Evolutionary conservation across 306 rosid species (phyloP).

Genomic region (Biancaea sappan): DNA sequence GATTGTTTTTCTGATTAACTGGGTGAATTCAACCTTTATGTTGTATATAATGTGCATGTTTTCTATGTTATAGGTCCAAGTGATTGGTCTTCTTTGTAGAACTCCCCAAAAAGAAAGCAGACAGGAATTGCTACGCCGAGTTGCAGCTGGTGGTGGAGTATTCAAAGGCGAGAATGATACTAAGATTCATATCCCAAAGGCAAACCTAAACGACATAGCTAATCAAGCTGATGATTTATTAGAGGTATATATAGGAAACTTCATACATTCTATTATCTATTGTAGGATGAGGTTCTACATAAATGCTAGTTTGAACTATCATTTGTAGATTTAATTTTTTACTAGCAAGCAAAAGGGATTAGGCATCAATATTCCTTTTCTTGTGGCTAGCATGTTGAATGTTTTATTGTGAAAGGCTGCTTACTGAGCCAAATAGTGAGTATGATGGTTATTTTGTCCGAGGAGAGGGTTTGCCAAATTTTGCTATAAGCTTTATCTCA

Average conservation of each 20-base stretch:
- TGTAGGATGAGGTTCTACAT: too few species aligned
- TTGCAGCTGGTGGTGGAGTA: constrained; percentile 89
- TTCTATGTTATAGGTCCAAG: constrained; percentile 70
- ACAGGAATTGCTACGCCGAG: constrained; percentile 84
- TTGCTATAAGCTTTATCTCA: neutral
- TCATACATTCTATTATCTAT: constrained; percentile 20
- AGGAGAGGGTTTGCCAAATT: too few species aligned
- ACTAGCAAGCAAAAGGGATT: neutral
- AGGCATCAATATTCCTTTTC: neutral
- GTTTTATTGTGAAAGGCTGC: neutral
- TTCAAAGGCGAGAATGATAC: constrained; percentile 67
- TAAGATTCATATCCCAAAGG: constrained; percentile 80
- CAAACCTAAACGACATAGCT: constrained; percentile 90
- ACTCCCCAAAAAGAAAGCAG: constrained; percentile 90
- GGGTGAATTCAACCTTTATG: neutral
- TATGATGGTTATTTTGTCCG: neutral
- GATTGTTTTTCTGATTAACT: constrained; percentile 15
- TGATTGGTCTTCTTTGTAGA: constrained; percentile 88
- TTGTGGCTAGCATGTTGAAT: neutral
- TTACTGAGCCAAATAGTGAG: neutral
- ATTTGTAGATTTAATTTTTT: neutral
- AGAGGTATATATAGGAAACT: constrained; percentile 60
- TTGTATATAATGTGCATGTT: constrained; percentile 18
- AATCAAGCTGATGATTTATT: constrained; percentile 95
- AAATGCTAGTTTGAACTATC: neutral